Base-by-base conservation (phyloP, 2,329 filamentous ascomycete genomes). In the Scortechinia acanthostroma region DNA sequence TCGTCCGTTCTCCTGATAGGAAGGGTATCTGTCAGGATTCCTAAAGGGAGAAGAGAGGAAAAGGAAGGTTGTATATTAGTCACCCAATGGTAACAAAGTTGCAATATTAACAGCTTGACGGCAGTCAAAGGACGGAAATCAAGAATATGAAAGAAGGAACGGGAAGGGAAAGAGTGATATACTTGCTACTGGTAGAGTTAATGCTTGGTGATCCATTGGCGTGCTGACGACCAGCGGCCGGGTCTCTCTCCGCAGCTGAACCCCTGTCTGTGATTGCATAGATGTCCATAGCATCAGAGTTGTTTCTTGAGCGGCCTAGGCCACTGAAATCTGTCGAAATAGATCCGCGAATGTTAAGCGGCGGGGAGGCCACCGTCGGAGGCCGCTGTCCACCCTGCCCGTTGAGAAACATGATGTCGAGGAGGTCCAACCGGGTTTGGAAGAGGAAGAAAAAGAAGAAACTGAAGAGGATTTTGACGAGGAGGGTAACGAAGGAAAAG, bases 1-100 rank as follows among this genome's bases (percentile, higher is more conserved):
- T 44, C 76, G 70, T 44, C 73, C 75, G 55, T 79, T 75, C 54
- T 80, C 76, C 28, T 40, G 13, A 19, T 13, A 6, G 10, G 20
- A 19, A 6, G 6, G 35, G 35, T 10, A 19, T 19, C 20, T 40
- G 6, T 40, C 35, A 17, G 35, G 35, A 6, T 6, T 6, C 17
- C 35, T 40, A 19, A 17, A 19, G n/a, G n/a, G 17, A 40, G 35
- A 40, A 10, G 35, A 40, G 17, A 13, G 6, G 17, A 17, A 6
- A 19, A 40, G 10, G 6, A 13, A 13, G 35, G n/a, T n/a, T n/a
- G n/a, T n/a, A n/a, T 30, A n/a, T 30, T 30, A 10, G 25, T 30
- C 10, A 30, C 25, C 25, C 25, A 30, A 30, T 30, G 25, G 25
- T 10, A 30, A 30, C 25, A 30, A n/a, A 30, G n/a, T 30, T 10